Percentiles rank a stretch among this genome's conserved stretches.
Evolutionary conservation across 2,329 filamentous ascomycete genomes (phyloP).

Genomic region (Ophiostoma australiae): DNA sequence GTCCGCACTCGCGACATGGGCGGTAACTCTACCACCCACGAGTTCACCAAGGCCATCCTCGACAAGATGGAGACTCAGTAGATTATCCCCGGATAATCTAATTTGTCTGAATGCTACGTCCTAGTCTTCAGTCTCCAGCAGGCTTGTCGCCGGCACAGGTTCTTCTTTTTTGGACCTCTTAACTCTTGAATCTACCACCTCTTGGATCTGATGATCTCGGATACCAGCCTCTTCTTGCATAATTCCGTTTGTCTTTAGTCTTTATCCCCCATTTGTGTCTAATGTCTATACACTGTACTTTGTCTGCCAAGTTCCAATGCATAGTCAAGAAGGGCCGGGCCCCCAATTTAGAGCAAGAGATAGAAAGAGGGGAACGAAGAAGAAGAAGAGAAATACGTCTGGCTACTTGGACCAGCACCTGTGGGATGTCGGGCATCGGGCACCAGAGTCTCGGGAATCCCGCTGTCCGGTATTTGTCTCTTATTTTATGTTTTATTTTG

Average conservation of each 20-base stretch:
- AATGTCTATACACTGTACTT: neutral
- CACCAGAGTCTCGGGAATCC: neutral
- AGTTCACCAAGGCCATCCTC: slow-evolving; percentile 92
- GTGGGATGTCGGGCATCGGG: neutral
- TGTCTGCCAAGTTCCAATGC: slow-evolving; percentile 7
- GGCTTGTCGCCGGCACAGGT: neutral
- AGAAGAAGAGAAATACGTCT: neutral
- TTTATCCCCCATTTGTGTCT: slow-evolving; percentile 4
- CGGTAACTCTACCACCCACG: slow-evolving; percentile 79
- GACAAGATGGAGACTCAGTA: slow-evolving; percentile 85
- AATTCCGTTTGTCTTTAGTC: neutral
- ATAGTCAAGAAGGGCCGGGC: slow-evolving; percentile 11
- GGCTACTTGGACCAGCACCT: neutral
- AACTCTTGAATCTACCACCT: neutral
- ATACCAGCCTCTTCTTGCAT: slow-evolving; percentile 9
- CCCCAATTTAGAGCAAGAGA: neutral
- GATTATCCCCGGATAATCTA: neutral
- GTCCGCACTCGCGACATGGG: slow-evolving; percentile 94
- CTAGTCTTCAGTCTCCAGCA: neutral
- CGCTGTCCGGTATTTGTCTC: neutral
- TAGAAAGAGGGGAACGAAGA: neutral
- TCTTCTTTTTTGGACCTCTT: neutral
- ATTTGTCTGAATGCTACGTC: neutral
- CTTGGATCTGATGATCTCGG: neutral
- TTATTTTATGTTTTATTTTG: slow-evolving; percentile 12